Percentiles rank a stretch among this genome's conserved stretches.
Conservation (phyloP, 2,329 filamentous ascomycete species). For the Trichophyton verrucosum region DNA sequence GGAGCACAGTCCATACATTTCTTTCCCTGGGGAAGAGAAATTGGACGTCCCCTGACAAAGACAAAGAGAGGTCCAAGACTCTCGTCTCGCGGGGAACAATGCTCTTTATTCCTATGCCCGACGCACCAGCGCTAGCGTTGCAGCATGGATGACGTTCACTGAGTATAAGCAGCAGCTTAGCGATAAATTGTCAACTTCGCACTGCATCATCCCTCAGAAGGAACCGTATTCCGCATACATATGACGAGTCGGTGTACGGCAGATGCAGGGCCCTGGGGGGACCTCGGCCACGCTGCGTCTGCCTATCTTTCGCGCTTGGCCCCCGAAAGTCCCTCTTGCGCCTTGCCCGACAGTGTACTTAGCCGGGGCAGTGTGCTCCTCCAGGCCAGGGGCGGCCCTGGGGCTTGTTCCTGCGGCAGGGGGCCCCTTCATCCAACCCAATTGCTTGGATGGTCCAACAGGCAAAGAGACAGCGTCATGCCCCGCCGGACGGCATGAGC, state of each 20-base stretch:
- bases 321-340: background rate
- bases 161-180: background rate
- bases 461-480: background rate
- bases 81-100: too few species aligned
- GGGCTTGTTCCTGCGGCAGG: background rate
- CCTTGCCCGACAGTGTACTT: background rate
- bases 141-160: background rate
- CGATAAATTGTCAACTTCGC: background rate
- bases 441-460: background rate
- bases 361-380: background rate
- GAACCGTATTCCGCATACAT: background rate
- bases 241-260: background rate
- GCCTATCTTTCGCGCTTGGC: background rate
- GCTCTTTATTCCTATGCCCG: background rate
- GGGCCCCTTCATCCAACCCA: background rate
- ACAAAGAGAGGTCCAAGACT: background rate
- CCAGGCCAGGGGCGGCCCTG: constrained; percentile 1
- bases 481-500: background rate
- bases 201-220: background rate
- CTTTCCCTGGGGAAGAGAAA: background rate
- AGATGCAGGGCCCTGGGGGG: background rate
- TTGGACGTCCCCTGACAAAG: background rate
- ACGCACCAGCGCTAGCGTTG: background rate
- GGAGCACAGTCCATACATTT: background rate
- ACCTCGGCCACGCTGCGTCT: background rate